These are phyloP conservation scores for Tulasnella sp. DNA, from an alignment of 768 basidiomycete species.

Conservation along the genomic window DNA sequence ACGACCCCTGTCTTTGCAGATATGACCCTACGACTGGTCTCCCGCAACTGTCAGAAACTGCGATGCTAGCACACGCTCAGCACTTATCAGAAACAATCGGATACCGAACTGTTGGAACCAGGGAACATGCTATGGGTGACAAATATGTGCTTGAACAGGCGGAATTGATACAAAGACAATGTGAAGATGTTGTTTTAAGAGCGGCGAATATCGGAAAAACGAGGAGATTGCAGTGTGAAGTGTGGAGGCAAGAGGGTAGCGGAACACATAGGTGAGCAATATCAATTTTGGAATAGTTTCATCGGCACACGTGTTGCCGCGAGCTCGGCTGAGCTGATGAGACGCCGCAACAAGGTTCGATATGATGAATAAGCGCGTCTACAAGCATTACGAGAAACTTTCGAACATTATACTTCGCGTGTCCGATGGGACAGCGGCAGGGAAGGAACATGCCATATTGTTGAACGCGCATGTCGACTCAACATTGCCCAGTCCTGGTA, in stretches of 20 bases:
- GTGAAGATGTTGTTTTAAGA: slow-evolving; percentile 38
- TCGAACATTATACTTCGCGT: slow-evolving; percentile 81
- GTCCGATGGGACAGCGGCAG: slow-evolving; percentile 55
- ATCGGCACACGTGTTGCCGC: too few relatives aligned
- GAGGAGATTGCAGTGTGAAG: slow-evolving; percentile 72
- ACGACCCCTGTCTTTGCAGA: not conserved
- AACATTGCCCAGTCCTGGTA: slow-evolving; percentile 66
- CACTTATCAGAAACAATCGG: slow-evolving; percentile 72
- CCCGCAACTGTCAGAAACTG: slow-evolving; percentile 16
- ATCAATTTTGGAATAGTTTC: not conserved
- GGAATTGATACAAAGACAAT: slow-evolving; percentile 44
- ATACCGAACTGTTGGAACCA: slow-evolving; percentile 81
- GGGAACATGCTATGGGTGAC: slow-evolving; percentile 76
- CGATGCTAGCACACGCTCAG: slow-evolving; percentile 12
- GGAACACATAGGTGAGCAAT: slow-evolving; percentile 61
- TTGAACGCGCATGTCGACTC: slow-evolving; percentile 64
- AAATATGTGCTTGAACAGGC: slow-evolving; percentile 65
- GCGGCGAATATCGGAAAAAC: too few relatives aligned
- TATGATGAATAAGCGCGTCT: slow-evolving; percentile 73
- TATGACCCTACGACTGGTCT: slow-evolving; percentile 6
- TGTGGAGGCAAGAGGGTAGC: slow-evolving; percentile 81
- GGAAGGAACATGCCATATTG: slow-evolving; percentile 71
- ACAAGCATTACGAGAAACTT: slow-evolving; percentile 79
- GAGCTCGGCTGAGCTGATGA: too few relatives aligned
- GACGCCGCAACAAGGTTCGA: slow-evolving; percentile 62